Conservation (phyloP, 805 yeast species). For the Middelhovenomyces tepae region DNA sequence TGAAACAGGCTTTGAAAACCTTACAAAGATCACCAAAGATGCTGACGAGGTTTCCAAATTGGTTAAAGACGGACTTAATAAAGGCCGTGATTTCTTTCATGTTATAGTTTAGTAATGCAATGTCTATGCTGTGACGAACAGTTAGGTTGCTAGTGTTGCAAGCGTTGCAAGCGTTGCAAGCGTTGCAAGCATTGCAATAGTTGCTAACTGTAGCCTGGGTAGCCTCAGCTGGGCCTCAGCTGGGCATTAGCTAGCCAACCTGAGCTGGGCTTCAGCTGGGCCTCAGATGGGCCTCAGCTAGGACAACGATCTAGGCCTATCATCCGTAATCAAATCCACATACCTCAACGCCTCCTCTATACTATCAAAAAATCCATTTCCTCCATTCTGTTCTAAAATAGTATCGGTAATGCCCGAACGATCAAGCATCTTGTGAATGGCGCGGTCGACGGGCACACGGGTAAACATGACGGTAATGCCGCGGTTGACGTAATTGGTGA, state of each 20-base stretch:
- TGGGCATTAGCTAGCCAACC: no score
- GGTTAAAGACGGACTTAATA: slow-evolving; percentile 56
- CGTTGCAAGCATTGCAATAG: no score
- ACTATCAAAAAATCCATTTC: slow-evolving; percentile 34
- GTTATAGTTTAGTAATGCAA: slow-evolving; percentile 35
- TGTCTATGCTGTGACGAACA: no score
- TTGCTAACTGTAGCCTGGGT: no score
- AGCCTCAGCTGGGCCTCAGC: no score
- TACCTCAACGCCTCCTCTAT: slow-evolving; percentile 47
- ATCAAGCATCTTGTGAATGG: slow-evolving; percentile 41
- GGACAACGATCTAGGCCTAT: slow-evolving; percentile 1
- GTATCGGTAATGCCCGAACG: slow-evolving; percentile 47
- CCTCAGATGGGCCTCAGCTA: no score
- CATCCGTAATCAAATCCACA: slow-evolving; percentile 12
- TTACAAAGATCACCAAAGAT: slow-evolving; percentile 78
- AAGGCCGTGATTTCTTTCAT: slow-evolving; percentile 60
- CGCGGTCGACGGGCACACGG: slow-evolving; percentile 42
- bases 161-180: no score
- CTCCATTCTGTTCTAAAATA: slow-evolving; percentile 24
- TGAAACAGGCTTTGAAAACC: slow-evolving; percentile 63
- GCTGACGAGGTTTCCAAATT: slow-evolving; percentile 73
- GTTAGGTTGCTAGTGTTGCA: no score
- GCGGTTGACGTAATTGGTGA: slow-evolving; percentile 44
- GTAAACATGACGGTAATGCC: slow-evolving; percentile 51
- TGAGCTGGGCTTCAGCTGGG: no score